phyloP scores from a whole-genome alignment of 768 basidiomycete species.

The Suillus luteus region DNA sequence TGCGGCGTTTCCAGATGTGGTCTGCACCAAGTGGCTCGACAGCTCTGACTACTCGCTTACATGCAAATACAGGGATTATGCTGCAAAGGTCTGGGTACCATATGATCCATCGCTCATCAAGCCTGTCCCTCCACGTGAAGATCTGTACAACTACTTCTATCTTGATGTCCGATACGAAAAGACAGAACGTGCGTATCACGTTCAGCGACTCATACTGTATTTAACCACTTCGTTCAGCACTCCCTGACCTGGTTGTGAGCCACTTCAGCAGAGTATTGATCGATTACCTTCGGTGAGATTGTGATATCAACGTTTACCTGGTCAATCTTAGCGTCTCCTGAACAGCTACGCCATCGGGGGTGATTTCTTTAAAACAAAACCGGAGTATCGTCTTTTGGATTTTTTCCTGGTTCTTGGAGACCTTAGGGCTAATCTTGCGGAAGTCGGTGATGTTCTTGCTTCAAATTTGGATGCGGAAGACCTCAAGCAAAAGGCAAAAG shows the following conservation, averaged over 20 bases:
- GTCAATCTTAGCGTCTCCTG: neutral
- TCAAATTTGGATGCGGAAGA: neutral
- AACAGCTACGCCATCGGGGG: slow-evolving; percentile 14
- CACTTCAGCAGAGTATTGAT: slow-evolving; percentile 22
- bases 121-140: slow-evolving; percentile 15
- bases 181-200: neutral
- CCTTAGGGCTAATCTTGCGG: slow-evolving; percentile 8
- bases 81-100: neutral
- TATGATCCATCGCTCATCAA: slow-evolving; percentile 13
- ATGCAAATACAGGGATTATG: neutral
- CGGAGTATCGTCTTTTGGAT: neutral
- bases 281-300: slow-evolving; percentile 20
- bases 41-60: neutral
- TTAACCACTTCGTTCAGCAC: neutral
- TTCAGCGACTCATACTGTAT: neutral
- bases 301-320: neutral
- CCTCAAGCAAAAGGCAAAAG: slow-evolving; percentile 8
- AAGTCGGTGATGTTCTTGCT: neutral
- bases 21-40: neutral
- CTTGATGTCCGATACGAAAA: slow-evolving; percentile 1
- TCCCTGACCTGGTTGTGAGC: slow-evolving; percentile 15
- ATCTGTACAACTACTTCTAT: slow-evolving; percentile 24
- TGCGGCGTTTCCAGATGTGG: neutral
- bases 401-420: slow-evolving; percentile 8
- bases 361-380: slow-evolving; percentile 13